Evolutionary conservation across 176 grass and related monocot genomes (phyloP).

Genomic region (Triticum urartu): DNA sequence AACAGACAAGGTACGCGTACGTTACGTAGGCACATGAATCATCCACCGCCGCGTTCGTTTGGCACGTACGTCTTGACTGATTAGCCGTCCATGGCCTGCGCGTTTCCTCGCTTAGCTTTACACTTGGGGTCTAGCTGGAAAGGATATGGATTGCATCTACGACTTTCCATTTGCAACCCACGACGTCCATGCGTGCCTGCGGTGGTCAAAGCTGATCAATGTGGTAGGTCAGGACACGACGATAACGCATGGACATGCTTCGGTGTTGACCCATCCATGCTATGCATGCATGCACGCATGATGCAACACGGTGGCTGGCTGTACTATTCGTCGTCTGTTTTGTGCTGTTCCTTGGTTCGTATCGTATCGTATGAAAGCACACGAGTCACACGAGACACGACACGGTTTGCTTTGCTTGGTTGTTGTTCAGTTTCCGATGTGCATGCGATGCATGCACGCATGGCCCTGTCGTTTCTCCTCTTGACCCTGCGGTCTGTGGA

Average conservation of each 20-base stretch:
- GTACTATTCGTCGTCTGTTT: background rate
- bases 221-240: background rate
- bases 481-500: background rate
- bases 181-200: background rate
- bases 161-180: background rate
- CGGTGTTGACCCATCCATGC: background rate
- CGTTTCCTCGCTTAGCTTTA: background rate
- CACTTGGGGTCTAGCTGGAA: background rate
- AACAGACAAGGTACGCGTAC: background rate
- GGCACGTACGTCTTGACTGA: background rate
- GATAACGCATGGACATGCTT: background rate
- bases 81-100: background rate
- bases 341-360: background rate
- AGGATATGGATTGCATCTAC: background rate
- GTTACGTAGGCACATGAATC: background rate
- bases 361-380: too few relatives aligned
- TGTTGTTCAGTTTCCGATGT: background rate
- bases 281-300: background rate
- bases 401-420: background rate
- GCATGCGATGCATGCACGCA: background rate
- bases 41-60: background rate
- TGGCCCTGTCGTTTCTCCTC: conserved; percentile 21
- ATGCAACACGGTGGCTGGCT: background rate
- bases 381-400: too few relatives aligned
- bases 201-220: conserved; percentile 21